Percentiles rank a stretch among this genome's conserved stretches.
These are phyloP conservation scores for Cyclaneusma minus DNA, from an alignment of 2,329 filamentous ascomycete genomes.

Conservation along the genomic window DNA sequence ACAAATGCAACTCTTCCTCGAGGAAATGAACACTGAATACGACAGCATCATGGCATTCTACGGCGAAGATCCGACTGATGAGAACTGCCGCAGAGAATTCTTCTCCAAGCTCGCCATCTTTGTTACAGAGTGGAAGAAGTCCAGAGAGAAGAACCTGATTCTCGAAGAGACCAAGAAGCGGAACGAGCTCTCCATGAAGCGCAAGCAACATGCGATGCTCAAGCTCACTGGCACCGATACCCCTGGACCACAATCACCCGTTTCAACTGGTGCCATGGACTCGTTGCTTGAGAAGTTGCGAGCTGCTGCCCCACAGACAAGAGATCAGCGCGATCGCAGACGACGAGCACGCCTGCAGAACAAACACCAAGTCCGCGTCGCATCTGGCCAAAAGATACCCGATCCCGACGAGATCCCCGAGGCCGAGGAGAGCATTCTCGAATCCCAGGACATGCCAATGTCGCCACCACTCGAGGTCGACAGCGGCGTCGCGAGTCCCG, in stretches of 20 bases:
- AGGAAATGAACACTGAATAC: conserved; percentile 82
- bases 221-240: conserved; percentile 30
- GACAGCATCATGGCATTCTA: conserved; percentile 96
- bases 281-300: conserved; percentile 86
- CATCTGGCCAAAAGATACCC: conserved; percentile 78
- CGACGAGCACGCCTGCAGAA: conserved; percentile 81
- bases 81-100: conserved; percentile 88
- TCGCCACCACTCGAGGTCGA: conserved; percentile 16
- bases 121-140: conserved; percentile 90
- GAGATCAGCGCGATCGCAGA: conserved; percentile 78
- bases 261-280: conserved; percentile 85
- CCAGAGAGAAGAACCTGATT: conserved; percentile 75
- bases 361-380: conserved; percentile 74
- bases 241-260: conserved; percentile 44
- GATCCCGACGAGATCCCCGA: conserved; percentile 51
- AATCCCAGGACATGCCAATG: conserved; percentile 29
- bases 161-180: conserved; percentile 70
- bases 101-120: conserved; percentile 87
- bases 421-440: conserved; percentile 33
- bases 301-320: conserved; percentile 76
- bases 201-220: conserved; percentile 60
- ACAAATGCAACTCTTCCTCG: conserved; percentile 84
- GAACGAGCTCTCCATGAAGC: conserved; percentile 85
- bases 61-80: conserved; percentile 82
- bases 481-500: conserved; percentile 16